Base-by-base conservation (phyloP, 1,284 basidiomycete genomes). In the Malassezia cuniculi region DNA sequence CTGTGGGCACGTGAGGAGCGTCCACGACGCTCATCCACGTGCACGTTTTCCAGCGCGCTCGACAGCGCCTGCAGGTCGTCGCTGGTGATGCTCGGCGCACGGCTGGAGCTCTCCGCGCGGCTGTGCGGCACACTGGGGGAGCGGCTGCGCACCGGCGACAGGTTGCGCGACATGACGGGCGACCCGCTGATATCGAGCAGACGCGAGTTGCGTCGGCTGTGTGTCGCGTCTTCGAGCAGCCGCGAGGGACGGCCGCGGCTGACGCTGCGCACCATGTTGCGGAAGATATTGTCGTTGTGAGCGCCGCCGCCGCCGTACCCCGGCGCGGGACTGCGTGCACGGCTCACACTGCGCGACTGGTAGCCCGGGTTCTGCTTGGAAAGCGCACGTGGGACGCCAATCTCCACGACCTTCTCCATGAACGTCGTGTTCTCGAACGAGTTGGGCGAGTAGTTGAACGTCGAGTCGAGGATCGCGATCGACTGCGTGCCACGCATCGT, bases 391-490 rank as follows among this genome's bases (percentile, higher is more conserved):
- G 47, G 47, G 4, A 63, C 51, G 18, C 62, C 60, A 15, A 66
- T 64, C 36, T 64, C 55, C 20, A 66, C 53, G 16, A 51, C 51
- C 33, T 58, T 58, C 33, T 66, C 58, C 36, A 66, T 50, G 3
- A 66, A 33, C 16, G 60, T 58, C 6, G 52, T 50, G 20, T 61
- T 60, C 30, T 66, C 64, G 56, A 56, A 66, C 39, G 41, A 50
- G 26, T 61, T 37, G 7, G 60, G 58, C 11, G 48, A 50, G 27
- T 53, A 47, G 25, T 50, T 52, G 11, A 54, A 44, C 3, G 47
- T 30, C 2, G 61, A 35, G 31, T 65, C 59, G 18, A 66, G 46
- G 21, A 63, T 44, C 25, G 59, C 64, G 27, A 65, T 47, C 18
- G 60, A 63, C 42, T 65, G 60, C 2, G 63, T 53, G 1, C 52